Evolutionary conservation across 129 eudicot genomes (phyloP).

Genomic region (Centaurea solstitialis): DNA sequence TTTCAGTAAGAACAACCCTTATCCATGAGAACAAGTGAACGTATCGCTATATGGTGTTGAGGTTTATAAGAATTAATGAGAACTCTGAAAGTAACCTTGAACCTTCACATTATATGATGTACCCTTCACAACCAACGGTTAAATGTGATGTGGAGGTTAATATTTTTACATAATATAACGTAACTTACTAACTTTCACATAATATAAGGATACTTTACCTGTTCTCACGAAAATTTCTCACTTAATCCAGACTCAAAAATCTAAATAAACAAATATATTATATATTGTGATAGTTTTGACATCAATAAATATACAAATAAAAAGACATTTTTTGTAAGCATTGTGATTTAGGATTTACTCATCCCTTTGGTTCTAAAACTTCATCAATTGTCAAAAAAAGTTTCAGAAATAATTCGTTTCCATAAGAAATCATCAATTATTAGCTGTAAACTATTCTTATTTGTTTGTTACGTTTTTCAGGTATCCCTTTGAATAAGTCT

Average conservation of each 20-base stretch:
- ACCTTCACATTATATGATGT: background rate
- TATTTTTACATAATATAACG: background rate
- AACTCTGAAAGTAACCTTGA: background rate
- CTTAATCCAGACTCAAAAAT: background rate
- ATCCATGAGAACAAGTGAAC: background rate
- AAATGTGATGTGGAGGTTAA: background rate
- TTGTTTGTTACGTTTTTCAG: slow-evolving; percentile 35
- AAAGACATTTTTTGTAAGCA: background rate
- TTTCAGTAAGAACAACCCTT: background rate
- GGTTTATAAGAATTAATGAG: background rate
- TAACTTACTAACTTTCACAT: background rate
- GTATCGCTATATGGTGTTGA: background rate
- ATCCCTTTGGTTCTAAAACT: background rate
- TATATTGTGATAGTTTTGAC: too few relatives aligned
- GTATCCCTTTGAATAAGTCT: slow-evolving; percentile 72
- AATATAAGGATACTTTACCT: background rate
- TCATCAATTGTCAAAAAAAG: slow-evolving; percentile 1
- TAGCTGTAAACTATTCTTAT: background rate
- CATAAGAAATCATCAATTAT: background rate
- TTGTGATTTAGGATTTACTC: background rate
- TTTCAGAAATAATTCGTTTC: background rate
- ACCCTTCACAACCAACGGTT: background rate
- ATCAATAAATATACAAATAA: background rate
- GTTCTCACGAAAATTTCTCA: background rate
- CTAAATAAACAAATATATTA: background rate